Evolutionary conservation across 1,284 basidiomycete species (phyloP), one percentile per base, ranked within the genome.

Genomic region (Jaminaea rosea): DNA sequence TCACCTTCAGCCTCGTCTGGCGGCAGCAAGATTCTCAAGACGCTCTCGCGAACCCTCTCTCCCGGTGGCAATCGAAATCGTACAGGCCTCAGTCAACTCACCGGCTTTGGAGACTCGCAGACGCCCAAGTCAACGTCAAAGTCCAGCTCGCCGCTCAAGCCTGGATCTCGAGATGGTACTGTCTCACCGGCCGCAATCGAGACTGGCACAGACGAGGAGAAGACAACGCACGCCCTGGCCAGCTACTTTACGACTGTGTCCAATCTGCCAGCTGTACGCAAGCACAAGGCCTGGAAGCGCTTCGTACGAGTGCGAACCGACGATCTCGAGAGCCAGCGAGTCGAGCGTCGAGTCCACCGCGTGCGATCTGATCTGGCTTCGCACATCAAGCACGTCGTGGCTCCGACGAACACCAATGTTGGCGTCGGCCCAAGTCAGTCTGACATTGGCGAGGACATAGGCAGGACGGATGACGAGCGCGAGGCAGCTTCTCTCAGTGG

Each of bases 271-370:
- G 71, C 76, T 1, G 71, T 88, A 26, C 81, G 85, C 39, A 79
- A 81, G 52, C 77, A 82, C 37, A 81, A 84, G 47, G 78, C 82
- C 1, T 91, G 88, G 88, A 85, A 84, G 67, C 81, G 85, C n/a
- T 91, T 91, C 62, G 83, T 88, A 46, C 79, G 83, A 36, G 86
- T 89, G 17, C 81, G 87, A 56, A 83, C 83, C 3, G 88, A 91
- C 68, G 88, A 91, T 72, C 76, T 91, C 44, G 84, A 89, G 76
- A 88, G 86, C 66, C 83, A 85, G 4, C 82, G 87, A 41, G 83
- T 86, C 39, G 88, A 91, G 75, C 80, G 88, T 53, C 84, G 88
- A 3, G 86, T 91, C 73, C 87, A 88, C 76, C 83, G 86, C 39
- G 86, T 88, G 15, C 79, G 86, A 49, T 87, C 85, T 47, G 88